A percentile compares a stretch with the other conserved stretches of the same genome.
phyloP scores from a whole-genome alignment of 805 yeast genomes.

The Metschnikowia proteae region DNA sequence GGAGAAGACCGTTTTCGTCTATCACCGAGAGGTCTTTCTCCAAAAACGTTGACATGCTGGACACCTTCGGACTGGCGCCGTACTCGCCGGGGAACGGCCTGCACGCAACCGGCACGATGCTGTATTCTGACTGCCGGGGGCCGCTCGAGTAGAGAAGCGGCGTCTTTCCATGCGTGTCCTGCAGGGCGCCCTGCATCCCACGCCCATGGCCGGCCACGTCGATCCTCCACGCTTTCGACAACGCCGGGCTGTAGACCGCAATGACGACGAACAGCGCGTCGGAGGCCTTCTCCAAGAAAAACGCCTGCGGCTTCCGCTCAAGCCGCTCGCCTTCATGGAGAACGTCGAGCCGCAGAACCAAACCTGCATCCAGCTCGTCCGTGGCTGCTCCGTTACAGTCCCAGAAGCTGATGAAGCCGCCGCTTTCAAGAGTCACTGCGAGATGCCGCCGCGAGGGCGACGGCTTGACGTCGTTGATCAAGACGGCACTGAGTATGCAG shows the following conservation, averaged over 20 bases:
- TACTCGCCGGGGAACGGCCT: slow-evolving; percentile 31
- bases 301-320: slow-evolving; percentile 21
- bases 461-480: slow-evolving; percentile 29
- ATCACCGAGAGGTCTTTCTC: slow-evolving; percentile 48
- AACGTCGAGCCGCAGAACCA: slow-evolving; percentile 19
- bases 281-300: slow-evolving; percentile 19
- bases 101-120: slow-evolving; percentile 15
- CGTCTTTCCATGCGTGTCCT: background rate
- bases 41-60: slow-evolving; percentile 57
- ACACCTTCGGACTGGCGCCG: slow-evolving; percentile 37
- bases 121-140: background rate
- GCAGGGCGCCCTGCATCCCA: background rate
- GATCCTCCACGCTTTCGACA: slow-evolving; percentile 43
- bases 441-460: slow-evolving; percentile 26
- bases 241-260: slow-evolving; percentile 43
- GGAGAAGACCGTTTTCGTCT: slow-evolving; percentile 35
- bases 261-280: slow-evolving; percentile 38
- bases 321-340: slow-evolving; percentile 6
- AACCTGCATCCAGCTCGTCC: slow-evolving; percentile 29
- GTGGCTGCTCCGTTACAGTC: slow-evolving; percentile 43
- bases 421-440: slow-evolving; percentile 29
- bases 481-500: slow-evolving; percentile 31
- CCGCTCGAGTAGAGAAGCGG: background rate
- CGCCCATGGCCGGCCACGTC: slow-evolving; percentile 5
- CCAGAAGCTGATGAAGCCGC: slow-evolving; percentile 53